Evolutionary conservation across 768 basidiomycete species (phyloP).

Genomic region (Rossbeevera mucosa): DNA sequence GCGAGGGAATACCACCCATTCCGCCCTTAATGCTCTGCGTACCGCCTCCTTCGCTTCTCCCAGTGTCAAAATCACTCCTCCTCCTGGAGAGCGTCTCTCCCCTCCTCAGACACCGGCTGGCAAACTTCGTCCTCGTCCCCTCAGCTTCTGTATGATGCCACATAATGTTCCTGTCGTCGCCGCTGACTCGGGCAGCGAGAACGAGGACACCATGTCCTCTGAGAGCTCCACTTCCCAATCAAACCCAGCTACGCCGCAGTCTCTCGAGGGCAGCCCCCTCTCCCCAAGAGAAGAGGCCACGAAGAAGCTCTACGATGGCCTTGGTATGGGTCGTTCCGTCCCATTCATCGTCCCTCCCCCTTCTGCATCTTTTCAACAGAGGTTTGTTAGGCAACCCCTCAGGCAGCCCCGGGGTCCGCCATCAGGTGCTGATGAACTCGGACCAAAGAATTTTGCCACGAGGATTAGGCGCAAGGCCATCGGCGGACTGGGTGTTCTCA

Average conservation of each 20-base stretch:
- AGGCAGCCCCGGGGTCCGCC: constrained; percentile 89
- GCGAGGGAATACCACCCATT: constrained; percentile 65
- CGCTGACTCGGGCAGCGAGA: constrained; percentile 52
- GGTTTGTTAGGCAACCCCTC: constrained; percentile 65
- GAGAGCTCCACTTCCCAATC: constrained; percentile 56
- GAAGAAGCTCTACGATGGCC: constrained; percentile 84
- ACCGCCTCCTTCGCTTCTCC: constrained; percentile 51
- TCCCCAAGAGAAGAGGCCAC: constrained; percentile 84
- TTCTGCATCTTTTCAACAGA: constrained; percentile 36
- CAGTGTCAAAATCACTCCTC: constrained; percentile 69
- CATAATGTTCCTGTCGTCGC: constrained; percentile 47
- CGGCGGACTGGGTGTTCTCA: constrained; percentile 71
- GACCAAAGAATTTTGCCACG: constrained; percentile 84
- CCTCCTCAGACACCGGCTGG: constrained; percentile 35
- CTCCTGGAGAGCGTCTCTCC: constrained; percentile 55
- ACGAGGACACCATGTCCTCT: constrained; percentile 54
- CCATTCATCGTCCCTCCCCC: constrained; percentile 29
- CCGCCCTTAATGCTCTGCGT: constrained; percentile 63
- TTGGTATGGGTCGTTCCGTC: constrained; percentile 74
- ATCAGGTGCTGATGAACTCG: constrained; percentile 79
- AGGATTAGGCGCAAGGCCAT: constrained; percentile 83
- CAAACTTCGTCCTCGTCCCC: constrained; percentile 59
- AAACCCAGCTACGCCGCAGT: constrained; percentile 75
- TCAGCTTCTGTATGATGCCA: constrained; percentile 55
- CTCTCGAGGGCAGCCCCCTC: constrained; percentile 49